phyloP scores from a whole-genome alignment of 208 protist genomes.

The Trypanosomatidae sp. region DNA sequence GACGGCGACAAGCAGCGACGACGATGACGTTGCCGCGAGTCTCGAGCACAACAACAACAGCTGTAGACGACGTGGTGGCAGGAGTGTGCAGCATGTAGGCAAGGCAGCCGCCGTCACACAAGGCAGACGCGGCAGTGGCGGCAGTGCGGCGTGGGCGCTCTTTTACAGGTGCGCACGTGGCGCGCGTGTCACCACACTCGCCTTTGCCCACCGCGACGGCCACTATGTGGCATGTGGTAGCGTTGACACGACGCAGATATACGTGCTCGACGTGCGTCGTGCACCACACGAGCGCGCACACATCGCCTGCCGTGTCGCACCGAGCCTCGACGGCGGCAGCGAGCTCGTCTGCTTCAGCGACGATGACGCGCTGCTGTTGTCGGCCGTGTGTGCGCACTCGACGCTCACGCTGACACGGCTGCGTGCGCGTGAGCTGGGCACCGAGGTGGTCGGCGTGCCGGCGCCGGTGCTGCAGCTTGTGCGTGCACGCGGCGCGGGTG shows the following conservation, averaged over 20 bases:
- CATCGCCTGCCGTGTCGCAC: constrained; percentile 7
- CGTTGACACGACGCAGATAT: constrained; percentile 17
- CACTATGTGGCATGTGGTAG: constrained; percentile 53
- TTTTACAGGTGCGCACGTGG: constrained; percentile 41
- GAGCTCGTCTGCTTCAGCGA: constrained; percentile 37
- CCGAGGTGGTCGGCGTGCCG: constrained; percentile 8
- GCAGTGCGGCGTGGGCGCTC: constrained; percentile 16
- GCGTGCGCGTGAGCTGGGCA: constrained; percentile 3
- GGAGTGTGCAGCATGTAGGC: background rate
- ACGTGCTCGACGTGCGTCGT: constrained; percentile 40
- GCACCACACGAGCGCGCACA: constrained; percentile 8
- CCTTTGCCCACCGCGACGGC: constrained; percentile 31
- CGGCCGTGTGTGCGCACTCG: constrained; percentile 20
- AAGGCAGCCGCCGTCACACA: background rate
- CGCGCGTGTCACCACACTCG: constrained; percentile 24
- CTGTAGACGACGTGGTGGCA: background rate
- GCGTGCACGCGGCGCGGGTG: constrained; percentile 28
- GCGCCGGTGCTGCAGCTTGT: constrained; percentile 35
- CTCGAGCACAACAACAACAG: background rate
- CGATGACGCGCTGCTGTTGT: constrained; percentile 56
- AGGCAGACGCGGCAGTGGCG: background rate
- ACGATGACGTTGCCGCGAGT: no score
- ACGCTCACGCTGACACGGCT: constrained; percentile 29
- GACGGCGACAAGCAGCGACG: no score
- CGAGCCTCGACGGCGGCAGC: constrained; percentile 41